phyloP scores from a whole-genome alignment of 371 early-diverging fungal species.

The Choanephora cucurbitarum region DNA sequence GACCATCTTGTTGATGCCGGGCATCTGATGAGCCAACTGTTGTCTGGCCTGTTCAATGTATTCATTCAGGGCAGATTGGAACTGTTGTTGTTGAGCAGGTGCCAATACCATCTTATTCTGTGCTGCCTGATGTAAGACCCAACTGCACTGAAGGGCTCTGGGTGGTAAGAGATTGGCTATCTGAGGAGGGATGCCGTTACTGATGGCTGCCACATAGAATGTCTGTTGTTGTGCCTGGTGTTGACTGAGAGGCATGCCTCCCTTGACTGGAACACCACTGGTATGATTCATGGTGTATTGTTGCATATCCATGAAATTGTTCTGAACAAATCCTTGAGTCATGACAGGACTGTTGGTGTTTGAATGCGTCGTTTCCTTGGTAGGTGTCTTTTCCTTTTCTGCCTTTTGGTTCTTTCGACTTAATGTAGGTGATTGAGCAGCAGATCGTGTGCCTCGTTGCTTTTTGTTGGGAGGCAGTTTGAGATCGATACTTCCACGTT shows the following conservation, averaged over 20 bases:
- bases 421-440: constrained; percentile 20
- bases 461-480: constrained; percentile 46
- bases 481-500: constrained; percentile 46
- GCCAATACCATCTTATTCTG: constrained; percentile 27
- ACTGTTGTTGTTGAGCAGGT: constrained; percentile 32
- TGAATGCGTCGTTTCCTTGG: constrained; percentile 11
- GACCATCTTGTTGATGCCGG: neutral
- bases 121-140: constrained; percentile 34
- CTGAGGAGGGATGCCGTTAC: constrained; percentile 35
- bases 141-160: constrained; percentile 37
- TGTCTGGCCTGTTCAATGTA: constrained; percentile 26
- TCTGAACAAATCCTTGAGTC: neutral
- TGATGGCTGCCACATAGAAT: constrained; percentile 36
- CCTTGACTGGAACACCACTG: constrained; percentile 22
- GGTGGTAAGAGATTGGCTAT: constrained; percentile 34
- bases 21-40: constrained; percentile 12
- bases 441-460: constrained; percentile 27
- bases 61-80: constrained; percentile 24
- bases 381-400: constrained; percentile 11
- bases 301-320: too few relatives aligned
- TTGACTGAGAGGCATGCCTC: constrained; percentile 25
- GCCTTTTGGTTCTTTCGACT: constrained; percentile 20
- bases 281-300: too few relatives aligned
- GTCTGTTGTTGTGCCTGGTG: constrained; percentile 29
- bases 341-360: constrained; percentile 8